Conservation (phyloP, 192 early-diverging fungal species). For the Coemansia sp. region DNA sequence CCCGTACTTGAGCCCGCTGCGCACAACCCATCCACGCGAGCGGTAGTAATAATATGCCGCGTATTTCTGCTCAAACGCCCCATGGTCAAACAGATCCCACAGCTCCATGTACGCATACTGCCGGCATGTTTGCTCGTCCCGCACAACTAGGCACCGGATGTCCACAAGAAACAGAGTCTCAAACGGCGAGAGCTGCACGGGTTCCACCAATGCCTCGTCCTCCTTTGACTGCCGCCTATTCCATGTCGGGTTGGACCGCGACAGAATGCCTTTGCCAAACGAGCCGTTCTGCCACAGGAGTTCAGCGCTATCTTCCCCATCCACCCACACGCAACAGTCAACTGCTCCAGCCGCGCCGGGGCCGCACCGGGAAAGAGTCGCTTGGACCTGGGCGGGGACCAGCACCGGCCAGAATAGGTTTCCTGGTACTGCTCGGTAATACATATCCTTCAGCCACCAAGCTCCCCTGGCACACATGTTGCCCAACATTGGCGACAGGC, state of each 20-base stretch:
- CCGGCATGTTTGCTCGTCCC: conserved; percentile 5
- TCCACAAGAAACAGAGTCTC: conserved; percentile 71
- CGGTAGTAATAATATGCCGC: conserved; percentile 80
- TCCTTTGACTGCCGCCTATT: conserved; percentile 5
- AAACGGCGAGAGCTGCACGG: conserved; percentile 61
- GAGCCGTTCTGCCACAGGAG: conserved; percentile 59
- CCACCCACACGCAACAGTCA: conserved; percentile 31
- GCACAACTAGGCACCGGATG: conserved; percentile 52
- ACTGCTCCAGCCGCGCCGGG: not conserved
- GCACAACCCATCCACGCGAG: conserved; percentile 75
- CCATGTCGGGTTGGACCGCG: conserved; percentile 78
- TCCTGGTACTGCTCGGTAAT: not conserved
- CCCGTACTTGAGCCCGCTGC: conserved; percentile 79
- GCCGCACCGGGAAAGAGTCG: conserved; percentile 3
- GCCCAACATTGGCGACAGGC: not conserved
- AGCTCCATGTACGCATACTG: conserved; percentile 3
- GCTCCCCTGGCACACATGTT: not conserved
- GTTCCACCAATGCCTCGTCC: conserved; percentile 49
- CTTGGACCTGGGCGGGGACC: conserved; percentile 5
- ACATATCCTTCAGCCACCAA: not conserved
- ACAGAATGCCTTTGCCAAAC: conserved; percentile 73
- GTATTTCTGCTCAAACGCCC: conserved; percentile 59
- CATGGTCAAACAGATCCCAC: conserved; percentile 3
- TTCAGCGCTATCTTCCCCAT: not conserved
- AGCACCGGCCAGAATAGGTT: conserved; percentile 27